phyloP scores from a whole-genome alignment of 2,329 filamentous ascomycete species.

The Neobulgaria alba region DNA sequence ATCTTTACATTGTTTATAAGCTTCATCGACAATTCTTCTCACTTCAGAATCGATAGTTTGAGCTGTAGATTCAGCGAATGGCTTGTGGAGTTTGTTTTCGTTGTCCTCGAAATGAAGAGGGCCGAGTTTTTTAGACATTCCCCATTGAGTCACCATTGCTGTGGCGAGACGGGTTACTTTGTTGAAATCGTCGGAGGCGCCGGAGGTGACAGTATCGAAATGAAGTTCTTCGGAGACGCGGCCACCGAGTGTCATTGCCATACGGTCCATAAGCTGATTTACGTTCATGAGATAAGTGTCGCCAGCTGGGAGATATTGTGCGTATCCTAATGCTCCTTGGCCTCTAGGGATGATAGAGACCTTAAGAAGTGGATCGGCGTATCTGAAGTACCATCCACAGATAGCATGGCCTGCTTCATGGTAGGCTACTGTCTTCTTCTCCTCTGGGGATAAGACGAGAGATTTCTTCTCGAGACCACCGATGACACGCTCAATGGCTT shows the following conservation, averaged over 20 bases:
- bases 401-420: constrained; percentile 98
- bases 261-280: constrained; percentile 95
- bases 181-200: constrained; percentile 94
- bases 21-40: constrained; percentile 81
- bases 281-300: constrained; percentile 95
- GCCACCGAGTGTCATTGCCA: constrained; percentile 98
- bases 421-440: constrained; percentile 95
- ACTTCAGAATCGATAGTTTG: constrained; percentile 90
- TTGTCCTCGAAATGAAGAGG: constrained; percentile 85
- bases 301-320: constrained; percentile 85
- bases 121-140: constrained; percentile 92
- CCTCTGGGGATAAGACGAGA: constrained; percentile 80
- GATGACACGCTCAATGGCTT: constrained; percentile 94
- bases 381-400: constrained; percentile 95
- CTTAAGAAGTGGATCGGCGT: constrained; percentile 94
- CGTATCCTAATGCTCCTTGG: constrained; percentile 87
- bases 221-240: constrained; percentile 94
- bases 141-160: constrained; percentile 98
- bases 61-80: constrained; percentile 90
- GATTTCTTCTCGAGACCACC: constrained; percentile 97
- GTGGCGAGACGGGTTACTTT: constrained; percentile 96
- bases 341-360: constrained; percentile 97
- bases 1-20: constrained; percentile 82
- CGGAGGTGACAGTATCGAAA: constrained; percentile 92
- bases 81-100: constrained; percentile 78